Evolutionary conservation across 805 yeast genomes (phyloP), one percentile per base, ranked within the genome.

Genomic region (Schwanniomyces polymorphus): DNA sequence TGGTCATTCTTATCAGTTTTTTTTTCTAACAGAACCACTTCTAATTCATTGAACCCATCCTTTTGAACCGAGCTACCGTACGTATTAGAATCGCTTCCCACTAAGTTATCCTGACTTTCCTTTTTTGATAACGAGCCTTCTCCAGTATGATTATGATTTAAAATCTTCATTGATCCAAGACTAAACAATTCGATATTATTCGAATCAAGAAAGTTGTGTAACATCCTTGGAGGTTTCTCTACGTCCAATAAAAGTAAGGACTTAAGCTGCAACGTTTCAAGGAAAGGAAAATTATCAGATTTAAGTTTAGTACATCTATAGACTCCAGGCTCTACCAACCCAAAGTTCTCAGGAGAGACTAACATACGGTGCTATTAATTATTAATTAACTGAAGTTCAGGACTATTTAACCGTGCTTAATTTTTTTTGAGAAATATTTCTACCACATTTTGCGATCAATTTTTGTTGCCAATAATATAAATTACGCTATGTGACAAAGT

Each of bases 301-400:
- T 87, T 92, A 9, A 92, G 67, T 55, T 84, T 82, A 4, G 94
- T 79, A 58, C 97, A 88, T 45, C 97, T 76, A 67, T 88, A 70
- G 1, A 92, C 71, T 0, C 96, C 96, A 23, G 85, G 84, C 66
- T 94, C 97, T 4, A 91, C 97, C 27, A 90, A 75, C 0, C 97
- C 96, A 70, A 88, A 94, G 61, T 88, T 88, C 42, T 90, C 92
- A 0, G 99, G 98, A 1, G 97, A 96, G 0, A 91, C 88, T 27
- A 91, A 74, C 97, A 91, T 90, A 17, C 5, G 23, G 23, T 21
- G 14, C 17, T 8, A 27, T 28, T 26, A 8, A 28, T 28, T 41
- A n/a, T 5, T 11, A 25, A 10, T 28, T 31, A 27, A 31, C 11
- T 23, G 9, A 2, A 18, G 23, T 38, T 16, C 9, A 44, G 9